Conservation (phyloP, 169 alveolate genomes). For the Babesia gibsoni region DNA sequence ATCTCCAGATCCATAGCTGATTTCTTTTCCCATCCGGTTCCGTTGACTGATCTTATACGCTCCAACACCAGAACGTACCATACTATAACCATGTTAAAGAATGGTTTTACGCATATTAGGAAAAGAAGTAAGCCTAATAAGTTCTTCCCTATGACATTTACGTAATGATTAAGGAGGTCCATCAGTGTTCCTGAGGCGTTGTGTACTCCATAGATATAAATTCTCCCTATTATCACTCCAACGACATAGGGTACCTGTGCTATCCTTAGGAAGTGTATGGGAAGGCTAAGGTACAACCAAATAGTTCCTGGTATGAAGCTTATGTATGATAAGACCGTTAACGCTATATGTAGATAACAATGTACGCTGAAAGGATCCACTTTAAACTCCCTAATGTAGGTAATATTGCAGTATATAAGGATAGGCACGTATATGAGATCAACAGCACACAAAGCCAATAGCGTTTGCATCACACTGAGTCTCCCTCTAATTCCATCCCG, state of each 20-base stretch:
- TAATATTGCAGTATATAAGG: not conserved
- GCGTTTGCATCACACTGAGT: slow-evolving; percentile 9
- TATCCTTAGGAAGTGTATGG: slow-evolving; percentile 5
- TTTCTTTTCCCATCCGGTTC: slow-evolving; percentile 30
- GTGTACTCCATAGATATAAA: not conserved
- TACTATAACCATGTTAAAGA: not conserved
- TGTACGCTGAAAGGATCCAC: not conserved
- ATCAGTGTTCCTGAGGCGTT: not conserved
- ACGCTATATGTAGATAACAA: not conserved
- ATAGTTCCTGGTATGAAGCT: slow-evolving; percentile 23
- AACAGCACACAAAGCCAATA: not conserved
- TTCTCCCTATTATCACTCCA: slow-evolving; percentile 7
- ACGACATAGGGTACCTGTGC: slow-evolving; percentile 6
- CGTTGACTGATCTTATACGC: slow-evolving; percentile 32
- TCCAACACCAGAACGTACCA: slow-evolving; percentile 47
- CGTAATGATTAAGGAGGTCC: not conserved
- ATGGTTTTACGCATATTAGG: not conserved
- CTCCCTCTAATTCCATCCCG: not conserved
- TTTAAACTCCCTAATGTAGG: not conserved
- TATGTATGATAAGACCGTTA: not conserved
- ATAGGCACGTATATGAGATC: not conserved
- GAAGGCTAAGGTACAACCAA: slow-evolving; percentile 6
- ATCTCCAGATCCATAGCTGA: slow-evolving; percentile 36
- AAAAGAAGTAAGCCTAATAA: not conserved
- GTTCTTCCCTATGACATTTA: not conserved